Evolutionary conservation across 2,329 filamentous ascomycete genomes (phyloP), one percentile per base, ranked within the genome.

Genomic region (Fusarium ambrosium): DNA sequence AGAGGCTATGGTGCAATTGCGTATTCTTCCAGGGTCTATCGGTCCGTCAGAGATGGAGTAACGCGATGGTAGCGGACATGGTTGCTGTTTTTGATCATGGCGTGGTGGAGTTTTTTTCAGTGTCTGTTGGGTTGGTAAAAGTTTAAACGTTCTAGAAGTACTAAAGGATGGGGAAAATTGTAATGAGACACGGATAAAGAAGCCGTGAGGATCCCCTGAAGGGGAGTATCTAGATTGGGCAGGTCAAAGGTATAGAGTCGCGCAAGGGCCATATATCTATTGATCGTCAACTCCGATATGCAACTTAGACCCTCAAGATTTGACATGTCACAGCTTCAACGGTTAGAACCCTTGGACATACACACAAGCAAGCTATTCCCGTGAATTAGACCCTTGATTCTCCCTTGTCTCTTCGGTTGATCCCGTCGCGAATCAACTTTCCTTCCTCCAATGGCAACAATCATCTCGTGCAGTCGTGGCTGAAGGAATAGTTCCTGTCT

Each of bases 51-150:
- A 41, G 29, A 69, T 53, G 41, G 48, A 32, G 55, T 74, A 66
- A 14, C 53, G 48, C 48, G 24, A 43, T 34, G n/a, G 29, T 32
- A 9, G 34, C 61, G 62, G 62, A 64, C 62, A 41, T 63, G 34
- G 34, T 62, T 74, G 22, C 72, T 74, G 56, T 62, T 74, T 74
- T 74, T 51, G 73, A 62, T 62, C 51, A 60, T 74, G 72, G 71
- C 70, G 68, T 22, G 22, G 64, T 27, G 36, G 36, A 24, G 36
- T 41, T 56, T 60, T 45, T 67, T 67, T 32, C 14, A n/a, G 6
- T 68, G 22, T 22, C 22, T 22, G 22, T 22, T 22, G 22, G 62
- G 27, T 48, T 22, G 24, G n/a, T 16, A 37, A 36, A 45, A 48
- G 24, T 45, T 41, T 34, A 36, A 55, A 22, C 32, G n/a, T 32